These are phyloP conservation scores for Exidia glandulosa DNA, from an alignment of 768 basidiomycete genomes.

Conservation along the genomic window DNA sequence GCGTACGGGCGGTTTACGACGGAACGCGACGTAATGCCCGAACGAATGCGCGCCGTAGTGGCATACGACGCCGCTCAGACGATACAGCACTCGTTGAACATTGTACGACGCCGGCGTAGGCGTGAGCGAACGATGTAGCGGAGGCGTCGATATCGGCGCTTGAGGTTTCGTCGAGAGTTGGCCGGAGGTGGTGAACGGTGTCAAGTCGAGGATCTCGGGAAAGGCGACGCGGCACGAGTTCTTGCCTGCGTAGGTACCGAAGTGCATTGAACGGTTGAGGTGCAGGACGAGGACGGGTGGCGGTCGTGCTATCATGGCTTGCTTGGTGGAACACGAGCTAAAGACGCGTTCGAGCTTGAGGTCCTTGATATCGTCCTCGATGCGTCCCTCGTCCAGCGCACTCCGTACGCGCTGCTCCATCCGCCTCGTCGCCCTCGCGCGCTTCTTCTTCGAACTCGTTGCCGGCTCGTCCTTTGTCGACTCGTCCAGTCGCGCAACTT, in stretches of 20 bases:
- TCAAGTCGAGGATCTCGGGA: conserved; percentile 81
- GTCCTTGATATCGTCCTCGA: conserved; percentile 78
- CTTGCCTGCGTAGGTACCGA: conserved; percentile 61
- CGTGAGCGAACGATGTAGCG: conserved; percentile 39
- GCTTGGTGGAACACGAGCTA: conserved; percentile 70
- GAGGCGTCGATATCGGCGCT: conserved; percentile 55
- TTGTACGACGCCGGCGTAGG: conserved; percentile 45
- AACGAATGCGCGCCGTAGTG: conserved; percentile 90
- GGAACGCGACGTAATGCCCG: conserved; percentile 89
- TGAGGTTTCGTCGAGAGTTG: conserved; percentile 61
- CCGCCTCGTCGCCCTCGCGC: conserved; percentile 58
- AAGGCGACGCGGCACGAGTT: conserved; percentile 74
- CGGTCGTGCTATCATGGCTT: conserved; percentile 86
- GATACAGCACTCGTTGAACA: conserved; percentile 62
- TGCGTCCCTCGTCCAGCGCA: conserved; percentile 60
- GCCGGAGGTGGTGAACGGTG: conserved; percentile 77
- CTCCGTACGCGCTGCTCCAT: conserved; percentile 49
- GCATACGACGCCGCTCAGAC: conserved; percentile 76
- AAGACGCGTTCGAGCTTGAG: conserved; percentile 68
- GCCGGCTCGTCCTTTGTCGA: conserved; percentile 28
- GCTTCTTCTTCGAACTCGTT: conserved; percentile 63
- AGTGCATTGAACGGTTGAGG: conserved; percentile 83
- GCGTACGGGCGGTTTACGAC: conserved; percentile 55
- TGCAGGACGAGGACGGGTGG: conserved; percentile 81
- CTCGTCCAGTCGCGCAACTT: conserved; percentile 47